phyloP scores from a whole-genome alignment of 805 yeast species.

The Myxozyma mucilagina region DNA sequence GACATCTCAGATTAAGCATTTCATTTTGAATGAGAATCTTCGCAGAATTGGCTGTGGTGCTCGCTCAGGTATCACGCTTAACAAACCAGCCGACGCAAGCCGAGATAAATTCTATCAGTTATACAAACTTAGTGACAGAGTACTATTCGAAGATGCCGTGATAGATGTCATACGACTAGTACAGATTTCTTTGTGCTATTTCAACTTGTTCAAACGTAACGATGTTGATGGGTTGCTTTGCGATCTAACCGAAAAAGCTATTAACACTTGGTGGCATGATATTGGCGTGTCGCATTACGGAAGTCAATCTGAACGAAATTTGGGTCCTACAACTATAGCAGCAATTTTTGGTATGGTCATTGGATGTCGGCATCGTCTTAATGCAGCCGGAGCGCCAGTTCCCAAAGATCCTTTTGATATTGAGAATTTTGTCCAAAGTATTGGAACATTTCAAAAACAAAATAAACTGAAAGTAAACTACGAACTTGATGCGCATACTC shows the following conservation, averaged over 20 bases:
- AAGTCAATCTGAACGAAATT: slow-evolving; percentile 49
- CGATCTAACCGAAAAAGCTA: slow-evolving; percentile 69
- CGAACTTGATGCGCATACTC: slow-evolving; percentile 59
- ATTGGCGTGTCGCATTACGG: slow-evolving; percentile 52
- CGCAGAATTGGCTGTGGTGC: slow-evolving; percentile 81
- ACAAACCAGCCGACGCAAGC: slow-evolving; percentile 72
- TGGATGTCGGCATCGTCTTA: slow-evolving; percentile 63
- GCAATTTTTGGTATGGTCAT: slow-evolving; percentile 77
- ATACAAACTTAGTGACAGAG: slow-evolving; percentile 53
- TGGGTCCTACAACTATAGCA: slow-evolving; percentile 70
- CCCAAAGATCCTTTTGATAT: slow-evolving; percentile 85
- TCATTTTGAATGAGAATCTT: slow-evolving; percentile 73
- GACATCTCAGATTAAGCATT: slow-evolving; percentile 39
- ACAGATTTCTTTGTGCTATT: slow-evolving; percentile 77
- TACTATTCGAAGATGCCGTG: slow-evolving; percentile 66
- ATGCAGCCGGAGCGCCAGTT: slow-evolving; percentile 54
- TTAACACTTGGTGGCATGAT: slow-evolving; percentile 77
- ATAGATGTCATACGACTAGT: slow-evolving; percentile 70
- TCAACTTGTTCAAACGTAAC: slow-evolving; percentile 64
- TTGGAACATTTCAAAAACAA: slow-evolving; percentile 78
- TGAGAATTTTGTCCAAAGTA: slow-evolving; percentile 62
- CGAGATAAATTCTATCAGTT: slow-evolving; percentile 79
- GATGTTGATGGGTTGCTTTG: slow-evolving; percentile 86
- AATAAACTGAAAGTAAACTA: slow-evolving; percentile 50
- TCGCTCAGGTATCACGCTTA: slow-evolving; percentile 69